Evolutionary conservation across 108 stramenopile species (phyloP), one percentile per base, ranked within the genome.

Genomic region (Epithemia pelagica): DNA sequence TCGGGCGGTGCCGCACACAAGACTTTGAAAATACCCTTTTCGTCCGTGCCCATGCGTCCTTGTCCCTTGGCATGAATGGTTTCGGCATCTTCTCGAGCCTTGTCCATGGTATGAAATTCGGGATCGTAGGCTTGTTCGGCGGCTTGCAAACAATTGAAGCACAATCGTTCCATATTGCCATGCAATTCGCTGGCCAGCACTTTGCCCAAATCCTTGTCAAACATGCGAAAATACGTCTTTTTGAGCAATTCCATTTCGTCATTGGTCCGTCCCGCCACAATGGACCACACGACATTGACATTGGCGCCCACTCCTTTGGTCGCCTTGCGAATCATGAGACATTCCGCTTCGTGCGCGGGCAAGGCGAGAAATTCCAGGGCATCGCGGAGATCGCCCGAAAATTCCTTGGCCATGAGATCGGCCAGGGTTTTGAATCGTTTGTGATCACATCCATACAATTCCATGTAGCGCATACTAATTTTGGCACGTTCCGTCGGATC

Each of bases 31-130:
- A 86, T 51, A 1, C 64, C 74, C 15, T 62, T 30, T 65, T 82
- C 80, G 58, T 86, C 78, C 5, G 82, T 86, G 25, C 85, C 82
- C 56, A 74, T 76, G 58, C 76, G 73, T 32, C 85, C 85, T 33
- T 81, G 74, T 0, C 85, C 85, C 23, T 53, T 69, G 23, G 73
- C 64, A 64, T 76, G 78, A 31, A 86, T 70, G 10, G 30, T 26
- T 28, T 78, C 60, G 0, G 80, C 82, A 73, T 86, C 82, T 52
- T 81, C 75, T 29, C 54, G 61, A 15, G 80, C 78, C 61, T 81
- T 73, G 8, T 75, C 80, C n/a, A 52, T 65, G 8, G 60, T 86
- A 65, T 86, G 85, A 69, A 76, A 77, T 0, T 72, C 72, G 1
- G 82, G 73, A 61, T 86, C 85, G 67, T 37, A 86, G 23, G 52